These are phyloP conservation scores for Rhodotorula mucilaginosa DNA, from an alignment of 1,284 basidiomycete species.

Conservation along the genomic window DNA sequence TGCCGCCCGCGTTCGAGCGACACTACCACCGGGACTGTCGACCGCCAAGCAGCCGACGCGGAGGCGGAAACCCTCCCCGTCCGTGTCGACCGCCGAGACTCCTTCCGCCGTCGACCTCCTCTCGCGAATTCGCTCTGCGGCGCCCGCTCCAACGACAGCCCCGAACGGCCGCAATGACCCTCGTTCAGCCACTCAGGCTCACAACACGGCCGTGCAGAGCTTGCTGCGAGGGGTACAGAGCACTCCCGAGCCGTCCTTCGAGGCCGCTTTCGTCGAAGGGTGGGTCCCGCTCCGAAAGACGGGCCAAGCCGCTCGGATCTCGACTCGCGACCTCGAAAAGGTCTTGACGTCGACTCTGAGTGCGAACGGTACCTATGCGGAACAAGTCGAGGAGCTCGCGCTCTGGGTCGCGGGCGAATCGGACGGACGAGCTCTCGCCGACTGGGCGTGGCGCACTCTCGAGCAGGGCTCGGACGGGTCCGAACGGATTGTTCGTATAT, in stretches of 20 bases:
- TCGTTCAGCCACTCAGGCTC: not conserved
- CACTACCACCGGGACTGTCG: not conserved
- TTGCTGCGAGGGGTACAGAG: slow-evolving; percentile 1
- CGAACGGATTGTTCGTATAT: slow-evolving; percentile 28
- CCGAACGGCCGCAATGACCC: not conserved
- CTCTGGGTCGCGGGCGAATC: slow-evolving; percentile 25
- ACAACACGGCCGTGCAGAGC: slow-evolving; percentile 13
- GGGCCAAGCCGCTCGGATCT: slow-evolving; percentile 15
- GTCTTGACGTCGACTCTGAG: slow-evolving; percentile 2
- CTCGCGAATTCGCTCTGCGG: slow-evolving; percentile 15
- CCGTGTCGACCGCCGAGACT: not conserved
- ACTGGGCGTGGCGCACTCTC: slow-evolving; percentile 29
- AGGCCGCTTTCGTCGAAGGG: slow-evolving; percentile 21
- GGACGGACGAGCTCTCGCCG: slow-evolving; percentile 4
- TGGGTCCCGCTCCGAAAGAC: slow-evolving; percentile 26
- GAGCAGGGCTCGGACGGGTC: slow-evolving; percentile 9
- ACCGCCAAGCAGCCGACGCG: not conserved
- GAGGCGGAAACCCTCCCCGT: not conserved
- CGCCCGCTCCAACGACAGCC: not conserved
- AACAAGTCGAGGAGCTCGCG: slow-evolving; percentile 18
- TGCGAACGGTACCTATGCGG: not conserved
- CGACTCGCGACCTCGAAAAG: slow-evolving; percentile 13
- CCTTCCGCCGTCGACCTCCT: slow-evolving; percentile 25
- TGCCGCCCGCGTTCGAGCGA: not conserved
- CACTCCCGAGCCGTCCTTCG: slow-evolving; percentile 4